A percentile compares a stretch with the other conserved stretches of the same genome.
Conservation (phyloP, 768 basidiomycete genomes). For the Termitomyces sp. region DNA sequence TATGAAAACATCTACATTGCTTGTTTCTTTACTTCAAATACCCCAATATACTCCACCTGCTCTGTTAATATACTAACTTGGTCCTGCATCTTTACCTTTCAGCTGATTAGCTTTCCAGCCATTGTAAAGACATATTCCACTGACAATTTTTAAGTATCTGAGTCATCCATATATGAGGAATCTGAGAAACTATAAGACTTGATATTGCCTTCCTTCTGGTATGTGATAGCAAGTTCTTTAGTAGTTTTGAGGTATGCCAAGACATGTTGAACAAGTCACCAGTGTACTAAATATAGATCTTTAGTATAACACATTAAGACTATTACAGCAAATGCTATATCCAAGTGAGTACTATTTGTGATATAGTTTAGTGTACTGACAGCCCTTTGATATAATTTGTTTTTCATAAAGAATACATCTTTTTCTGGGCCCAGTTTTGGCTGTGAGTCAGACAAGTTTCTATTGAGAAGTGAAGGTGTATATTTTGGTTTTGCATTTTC, state of each 20-base stretch:
- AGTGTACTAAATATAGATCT: neutral
- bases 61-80: too few relatives aligned
- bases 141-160: neutral
- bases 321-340: neutral
- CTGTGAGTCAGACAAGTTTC: neutral
- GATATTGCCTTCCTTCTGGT: neutral
- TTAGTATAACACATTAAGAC: neutral
- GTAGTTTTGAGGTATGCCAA: neutral
- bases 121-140: too few relatives aligned
- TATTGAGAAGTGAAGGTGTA: neutral
- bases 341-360: neutral
- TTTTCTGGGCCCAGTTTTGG: neutral
- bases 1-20: too few relatives aligned
- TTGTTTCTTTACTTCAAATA: too few relatives aligned
- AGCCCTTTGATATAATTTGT: neutral
- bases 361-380: neutral
- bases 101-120: too few relatives aligned
- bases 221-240: neutral
- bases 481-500: neutral
- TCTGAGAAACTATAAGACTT: neutral
- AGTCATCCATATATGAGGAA: neutral
- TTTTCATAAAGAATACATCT: neutral
- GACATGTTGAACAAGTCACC: neutral
- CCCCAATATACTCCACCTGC: too few relatives aligned
- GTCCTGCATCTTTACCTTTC: too few relatives aligned